Evolutionary conservation across 169 alveolate genomes (phyloP), one percentile per base, ranked within the genome.

Genomic region (Plasmodium chabaudi): DNA sequence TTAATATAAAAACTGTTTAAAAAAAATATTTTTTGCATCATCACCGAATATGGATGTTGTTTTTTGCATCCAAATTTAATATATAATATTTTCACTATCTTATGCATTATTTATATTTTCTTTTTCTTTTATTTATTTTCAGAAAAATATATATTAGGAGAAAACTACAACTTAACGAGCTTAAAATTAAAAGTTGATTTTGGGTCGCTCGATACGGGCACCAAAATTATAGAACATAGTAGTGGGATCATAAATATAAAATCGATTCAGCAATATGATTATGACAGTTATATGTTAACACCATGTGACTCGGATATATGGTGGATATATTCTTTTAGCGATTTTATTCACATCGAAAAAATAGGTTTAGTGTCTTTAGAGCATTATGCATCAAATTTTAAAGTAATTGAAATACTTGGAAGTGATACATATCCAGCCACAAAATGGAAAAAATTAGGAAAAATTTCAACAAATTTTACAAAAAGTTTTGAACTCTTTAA

Each of bases 191-290:
- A 93, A 68, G 87, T 93, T 39, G 96, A 95, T 70, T 95, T 95
- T 53, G 94, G 95, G 9, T 94, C 97, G n/a, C 75, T 92, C 15
- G 97, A 95, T 39, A 94, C 96, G 9, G 97, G 97, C 9, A 93
- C 97, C 6, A 93, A 94, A 70, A 88, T 95, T 44, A 92, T 95
- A 46, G 96, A 96, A 15, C 91, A 93, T 27, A 90, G 96, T 39
- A 72, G 84, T 39, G 91, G 94, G 12, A 68, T 94, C 27, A 60
- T 88, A 73, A 77, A 82, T 74, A 68, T 72, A 1, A 56, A 68
- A 17, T 68, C 87, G 12, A 74, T 72, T 25, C 87, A 92, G 87
- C 89, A 89, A 10, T 73, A 87, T 67, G 96, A 94, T 88, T 67
- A 88, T 61, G 92, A 93, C 51, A 73, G 96, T 34, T 95, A 95